A percentile compares a stretch with the other conserved stretches of the same genome.
Evolutionary conservation across 2,329 filamentous ascomycete species (phyloP).

Genomic region (Aspergillus novofumigatus): DNA sequence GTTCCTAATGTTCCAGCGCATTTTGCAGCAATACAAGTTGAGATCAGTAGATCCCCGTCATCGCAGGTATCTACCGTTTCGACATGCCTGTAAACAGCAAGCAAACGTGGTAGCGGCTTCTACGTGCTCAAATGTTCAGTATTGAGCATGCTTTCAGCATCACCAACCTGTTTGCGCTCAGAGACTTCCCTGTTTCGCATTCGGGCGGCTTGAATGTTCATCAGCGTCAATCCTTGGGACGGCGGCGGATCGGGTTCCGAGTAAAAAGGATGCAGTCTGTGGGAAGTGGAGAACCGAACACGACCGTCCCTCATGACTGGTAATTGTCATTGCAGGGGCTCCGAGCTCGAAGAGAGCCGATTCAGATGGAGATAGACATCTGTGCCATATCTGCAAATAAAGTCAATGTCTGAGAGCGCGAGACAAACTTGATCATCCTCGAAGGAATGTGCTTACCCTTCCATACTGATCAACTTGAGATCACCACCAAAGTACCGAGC

Average conservation of each 20-base stretch:
- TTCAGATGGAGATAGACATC: constrained; percentile 98
- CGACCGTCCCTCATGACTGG: constrained; percentile 78
- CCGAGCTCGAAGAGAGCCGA: constrained; percentile 87
- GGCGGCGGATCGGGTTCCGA: constrained; percentile 30
- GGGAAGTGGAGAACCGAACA: constrained; percentile 39
- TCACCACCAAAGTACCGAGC: constrained; percentile 97
- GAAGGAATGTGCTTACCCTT: constrained; percentile 64
- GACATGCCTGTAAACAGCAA: background rate
- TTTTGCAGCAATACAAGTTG: background rate
- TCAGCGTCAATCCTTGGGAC: constrained; percentile 51
- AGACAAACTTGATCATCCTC: background rate
- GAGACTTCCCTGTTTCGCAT: constrained; percentile 71
- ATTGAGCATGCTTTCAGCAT: constrained; percentile 74
- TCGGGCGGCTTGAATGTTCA: constrained; percentile 57
- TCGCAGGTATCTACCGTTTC: background rate
- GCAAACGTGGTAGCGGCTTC: constrained; percentile 2
- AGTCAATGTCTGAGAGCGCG: constrained; percentile 11
- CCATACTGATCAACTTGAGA: constrained; percentile 97
- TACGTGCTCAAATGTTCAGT: constrained; percentile 32
- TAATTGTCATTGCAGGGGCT: constrained; percentile 90
- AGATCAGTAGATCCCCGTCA: background rate
- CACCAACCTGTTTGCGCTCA: constrained; percentile 84
- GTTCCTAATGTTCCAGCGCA: background rate
- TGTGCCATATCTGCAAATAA: constrained; percentile 73
- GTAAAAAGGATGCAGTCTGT: constrained; percentile 38